Evolutionary conservation across 371 early-diverging fungal genomes (phyloP).

Genomic region (Mucor saturninus): DNA sequence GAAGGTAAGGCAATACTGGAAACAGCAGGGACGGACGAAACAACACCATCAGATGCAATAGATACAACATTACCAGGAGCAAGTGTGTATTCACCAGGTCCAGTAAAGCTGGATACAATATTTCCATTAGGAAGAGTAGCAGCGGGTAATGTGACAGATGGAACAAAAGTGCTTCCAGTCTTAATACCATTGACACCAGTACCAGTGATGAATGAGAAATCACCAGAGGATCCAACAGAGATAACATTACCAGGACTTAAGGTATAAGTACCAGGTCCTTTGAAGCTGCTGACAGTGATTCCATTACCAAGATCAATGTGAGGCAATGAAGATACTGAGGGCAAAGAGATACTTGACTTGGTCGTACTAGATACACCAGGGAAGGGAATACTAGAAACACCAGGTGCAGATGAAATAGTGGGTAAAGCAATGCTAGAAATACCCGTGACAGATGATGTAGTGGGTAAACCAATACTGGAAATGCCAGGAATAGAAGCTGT

Average conservation of each 20-base stretch:
- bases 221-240: slow-evolving; percentile 6
- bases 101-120: slow-evolving; percentile 1
- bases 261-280: slow-evolving; percentile 6
- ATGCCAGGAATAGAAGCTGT: neutral
- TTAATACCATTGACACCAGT: neutral
- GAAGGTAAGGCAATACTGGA: neutral
- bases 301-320: neutral
- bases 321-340: neutral
- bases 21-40: neutral
- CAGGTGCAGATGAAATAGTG: no score
- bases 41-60: neutral
- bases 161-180: neutral
- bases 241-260: neutral
- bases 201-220: neutral
- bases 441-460: neutral
- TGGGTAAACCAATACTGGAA: slow-evolving; percentile 5
- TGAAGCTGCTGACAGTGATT: neutral
- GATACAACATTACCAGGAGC: slow-evolving; percentile 11
- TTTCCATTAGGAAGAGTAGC: neutral
- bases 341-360: neutral
- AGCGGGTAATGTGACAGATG: neutral
- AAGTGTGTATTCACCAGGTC: neutral
- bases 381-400: no score
- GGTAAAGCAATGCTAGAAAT: neutral
- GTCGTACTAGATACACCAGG: no score